phyloP scores from a whole-genome alignment of 768 basidiomycete species.

The Lentinus brumalis region DNA sequence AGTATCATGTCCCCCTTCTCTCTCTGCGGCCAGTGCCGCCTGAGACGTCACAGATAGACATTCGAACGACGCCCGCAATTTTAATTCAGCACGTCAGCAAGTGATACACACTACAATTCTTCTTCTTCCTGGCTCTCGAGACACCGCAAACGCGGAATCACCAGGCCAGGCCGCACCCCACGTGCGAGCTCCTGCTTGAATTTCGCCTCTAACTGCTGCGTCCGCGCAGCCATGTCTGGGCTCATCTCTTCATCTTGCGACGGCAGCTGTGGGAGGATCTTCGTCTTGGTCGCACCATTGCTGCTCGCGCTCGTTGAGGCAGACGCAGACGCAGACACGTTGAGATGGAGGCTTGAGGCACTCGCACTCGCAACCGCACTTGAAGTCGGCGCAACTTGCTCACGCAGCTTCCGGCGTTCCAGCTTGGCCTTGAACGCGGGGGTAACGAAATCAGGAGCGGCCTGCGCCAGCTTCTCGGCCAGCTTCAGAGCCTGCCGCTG shows the following conservation, averaged over 20 bases:
- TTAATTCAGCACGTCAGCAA: no score
- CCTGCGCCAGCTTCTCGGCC: constrained; percentile 44
- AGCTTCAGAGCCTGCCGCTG: constrained; percentile 23
- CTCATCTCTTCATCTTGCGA: constrained; percentile 19
- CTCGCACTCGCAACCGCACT: neutral
- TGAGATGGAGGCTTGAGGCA: neutral
- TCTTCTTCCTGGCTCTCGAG: constrained; percentile 23
- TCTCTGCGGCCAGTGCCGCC: neutral
- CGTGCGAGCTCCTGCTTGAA: constrained; percentile 15
- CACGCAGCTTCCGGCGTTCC: constrained; percentile 12
- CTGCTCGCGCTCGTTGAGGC: neutral
- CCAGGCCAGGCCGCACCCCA: constrained; percentile 17
- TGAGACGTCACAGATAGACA: neutral
- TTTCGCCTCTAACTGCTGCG: constrained; percentile 5
- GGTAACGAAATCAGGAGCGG: constrained; percentile 55
- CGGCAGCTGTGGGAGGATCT: constrained; percentile 8
- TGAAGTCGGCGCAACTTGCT: neutral
- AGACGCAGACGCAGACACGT: neutral
- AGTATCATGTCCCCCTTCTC: no score
- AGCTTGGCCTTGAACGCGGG: constrained; percentile 53
- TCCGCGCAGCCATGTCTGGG: neutral
- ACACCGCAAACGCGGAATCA: constrained; percentile 20
- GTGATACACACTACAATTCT: neutral
- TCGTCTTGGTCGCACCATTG: neutral
- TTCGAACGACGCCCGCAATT: neutral